A percentile compares a stretch with the other conserved stretches of the same genome.
Conservation (phyloP, 805 yeast species). For the Wickerhamomyces mucosus region DNA sequence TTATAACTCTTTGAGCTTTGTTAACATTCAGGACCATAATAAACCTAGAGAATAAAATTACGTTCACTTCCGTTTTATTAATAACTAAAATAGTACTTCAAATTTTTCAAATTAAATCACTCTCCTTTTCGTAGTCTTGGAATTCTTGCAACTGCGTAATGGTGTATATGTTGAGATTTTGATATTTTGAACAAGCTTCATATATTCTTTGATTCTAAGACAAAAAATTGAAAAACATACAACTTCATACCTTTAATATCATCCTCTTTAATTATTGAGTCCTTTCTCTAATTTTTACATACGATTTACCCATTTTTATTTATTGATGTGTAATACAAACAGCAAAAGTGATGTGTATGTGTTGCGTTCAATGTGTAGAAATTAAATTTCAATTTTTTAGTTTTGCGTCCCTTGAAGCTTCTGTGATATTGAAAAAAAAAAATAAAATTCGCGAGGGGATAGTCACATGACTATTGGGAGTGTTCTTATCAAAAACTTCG, state of each 20-base stretch:
- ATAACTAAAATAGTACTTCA: background rate
- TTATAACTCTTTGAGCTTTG: background rate
- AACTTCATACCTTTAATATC: background rate
- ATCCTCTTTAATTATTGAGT: conserved; percentile 2
- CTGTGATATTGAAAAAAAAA: background rate
- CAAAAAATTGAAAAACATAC: too few relatives aligned
- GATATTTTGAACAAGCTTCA: too few relatives aligned
- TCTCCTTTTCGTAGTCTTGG: background rate
- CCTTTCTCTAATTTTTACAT: conserved; percentile 7
- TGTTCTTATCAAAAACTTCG: background rate
- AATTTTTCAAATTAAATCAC: background rate
- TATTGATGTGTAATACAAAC: conserved; percentile 1
- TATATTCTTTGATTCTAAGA: too few relatives aligned
- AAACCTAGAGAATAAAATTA: background rate
- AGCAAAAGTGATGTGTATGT: conserved; percentile 5
- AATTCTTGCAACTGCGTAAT: background rate
- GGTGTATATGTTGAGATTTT: background rate
- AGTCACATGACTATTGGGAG: conserved; percentile 1
- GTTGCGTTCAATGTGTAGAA: conserved; percentile 7
- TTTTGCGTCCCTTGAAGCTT: conserved; percentile 3
- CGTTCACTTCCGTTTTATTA: background rate
- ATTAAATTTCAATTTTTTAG: conserved; percentile 15
- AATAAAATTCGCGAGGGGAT: conserved; percentile 4
- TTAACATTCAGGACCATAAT: background rate
- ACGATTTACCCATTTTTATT: conserved; percentile 23